These are phyloP conservation scores for Pilatotrama ljubarskyi DNA, from an alignment of 768 basidiomycete genomes.

Conservation along the genomic window DNA sequence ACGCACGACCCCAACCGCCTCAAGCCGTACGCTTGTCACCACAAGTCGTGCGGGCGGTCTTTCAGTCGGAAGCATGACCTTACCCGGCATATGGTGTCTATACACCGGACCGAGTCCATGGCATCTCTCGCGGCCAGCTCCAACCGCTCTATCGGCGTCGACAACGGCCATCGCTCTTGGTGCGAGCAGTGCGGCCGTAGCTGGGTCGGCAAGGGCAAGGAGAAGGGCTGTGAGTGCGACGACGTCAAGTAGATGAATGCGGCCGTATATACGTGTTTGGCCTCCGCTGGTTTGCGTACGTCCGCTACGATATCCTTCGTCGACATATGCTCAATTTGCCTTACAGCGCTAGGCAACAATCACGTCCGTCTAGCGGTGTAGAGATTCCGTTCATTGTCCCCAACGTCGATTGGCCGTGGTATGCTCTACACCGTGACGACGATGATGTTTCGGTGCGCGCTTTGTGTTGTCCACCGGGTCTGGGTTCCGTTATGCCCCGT, in stretches of 20 bases:
- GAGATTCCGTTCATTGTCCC: slow-evolving; percentile 17
- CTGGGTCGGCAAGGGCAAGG: slow-evolving; percentile 50
- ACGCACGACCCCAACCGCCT: slow-evolving; percentile 91
- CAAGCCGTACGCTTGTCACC: slow-evolving; percentile 88
- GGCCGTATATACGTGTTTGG: slow-evolving; percentile 2
- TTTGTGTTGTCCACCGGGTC: slow-evolving; percentile 16
- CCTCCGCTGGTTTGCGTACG: slow-evolving; percentile 32
- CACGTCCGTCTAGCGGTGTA: slow-evolving; percentile 34
- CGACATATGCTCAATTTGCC: slow-evolving; percentile 1
- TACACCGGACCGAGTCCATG: slow-evolving; percentile 71
- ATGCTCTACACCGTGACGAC: slow-evolving; percentile 28
- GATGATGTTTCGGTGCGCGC: slow-evolving; percentile 20
- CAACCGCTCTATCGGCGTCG: slow-evolving; percentile 66
- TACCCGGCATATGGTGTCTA: slow-evolving; percentile 84
- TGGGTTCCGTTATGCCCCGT: slow-evolving; percentile 6
- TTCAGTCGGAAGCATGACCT: slow-evolving; percentile 96
- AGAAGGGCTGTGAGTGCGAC: slow-evolving; percentile 46
- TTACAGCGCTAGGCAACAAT: slow-evolving; percentile 30
- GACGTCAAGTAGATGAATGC: slow-evolving; percentile 32
- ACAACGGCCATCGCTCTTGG: slow-evolving; percentile 62
- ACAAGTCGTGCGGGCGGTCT: slow-evolving; percentile 81
- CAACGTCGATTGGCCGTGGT: slow-evolving; percentile 18
- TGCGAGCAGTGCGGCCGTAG: slow-evolving; percentile 77
- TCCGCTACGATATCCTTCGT: slow-evolving; percentile 1
- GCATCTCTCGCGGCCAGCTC: slow-evolving; percentile 39